Base-by-base conservation (phyloP, 2,329 filamentous ascomycete genomes). In the Fusarium anguioides region DNA sequence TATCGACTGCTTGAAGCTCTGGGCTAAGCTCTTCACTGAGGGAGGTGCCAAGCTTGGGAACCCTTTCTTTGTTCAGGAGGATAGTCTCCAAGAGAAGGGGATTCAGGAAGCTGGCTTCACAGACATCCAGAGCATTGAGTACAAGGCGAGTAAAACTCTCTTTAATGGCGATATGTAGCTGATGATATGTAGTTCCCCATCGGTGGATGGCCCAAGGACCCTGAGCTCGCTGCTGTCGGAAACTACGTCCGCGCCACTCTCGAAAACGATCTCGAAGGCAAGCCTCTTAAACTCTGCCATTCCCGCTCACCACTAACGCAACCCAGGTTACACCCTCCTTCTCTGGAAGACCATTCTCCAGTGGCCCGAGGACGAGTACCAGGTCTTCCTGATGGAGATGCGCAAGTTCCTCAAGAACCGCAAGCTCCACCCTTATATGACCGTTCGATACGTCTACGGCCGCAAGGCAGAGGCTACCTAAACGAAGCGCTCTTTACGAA, bases 211-310 rank as follows among this genome's bases (percentile, higher is more conserved):
- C 29, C 69, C 8, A 57, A 41, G 8, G 61, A 72, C 8, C 33
- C 53, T 15, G 50, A 59, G 8, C 52, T 72, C 17, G 40, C 39
- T 9, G 42, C 48, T n/a, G 70, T 72, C 3, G 69, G 69, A 14
- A 69, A 58, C 23, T 71, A 57, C 18, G 67, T 72, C 23, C 58
- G 50, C 4, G 39, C 69, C 3, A 72, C 69, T 4, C 59, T 72
- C 3, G 69, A 72, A 23, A 72, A 72, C 14, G 69, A 72, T 24
- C 41, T 72, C 4, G 69, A 72, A 48, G 69, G 69, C 54, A 51
- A 20, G 18, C 8, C 2, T 12, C 3, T 4, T 12, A 0, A 2
- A 3, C 0, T 2, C 8, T 0, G 1, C 6, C 6, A 15, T 5
- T 9, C 4, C 15, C 3, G 2, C 0, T 11, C n/a, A 10, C 10